Percentiles rank a stretch among this genome's conserved stretches.
phyloP scores from a whole-genome alignment of 768 basidiomycete species.

The Mycena vitilis region DNA sequence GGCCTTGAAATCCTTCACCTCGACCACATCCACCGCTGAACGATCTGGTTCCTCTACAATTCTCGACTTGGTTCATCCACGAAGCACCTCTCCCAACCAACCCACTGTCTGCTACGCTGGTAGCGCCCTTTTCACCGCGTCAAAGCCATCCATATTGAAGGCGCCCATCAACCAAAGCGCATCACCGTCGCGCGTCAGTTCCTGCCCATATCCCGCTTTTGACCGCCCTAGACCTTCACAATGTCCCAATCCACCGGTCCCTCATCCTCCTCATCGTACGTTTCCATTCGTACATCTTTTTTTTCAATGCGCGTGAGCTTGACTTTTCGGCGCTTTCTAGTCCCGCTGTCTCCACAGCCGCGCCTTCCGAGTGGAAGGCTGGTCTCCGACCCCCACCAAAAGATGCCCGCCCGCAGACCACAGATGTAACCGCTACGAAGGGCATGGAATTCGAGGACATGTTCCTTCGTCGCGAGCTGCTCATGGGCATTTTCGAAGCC shows the following conservation, averaged over 20 bases:
- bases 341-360: conserved; percentile 31
- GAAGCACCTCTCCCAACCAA: neutral
- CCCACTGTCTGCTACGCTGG: conserved; percentile 5
- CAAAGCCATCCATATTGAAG: conserved; percentile 9
- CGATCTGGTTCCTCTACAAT: conserved; percentile 7
- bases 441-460: conserved; percentile 97
- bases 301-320: conserved; percentile 5
- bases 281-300: neutral
- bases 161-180: conserved; percentile 26
- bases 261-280: conserved; percentile 29
- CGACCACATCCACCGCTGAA: conserved; percentile 19
- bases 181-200: conserved; percentile 29
- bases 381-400: conserved; percentile 88
- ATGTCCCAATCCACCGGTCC: conserved; percentile 31
- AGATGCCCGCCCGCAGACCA: conserved; percentile 94
- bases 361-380: conserved; percentile 64
- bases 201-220: conserved; percentile 3
- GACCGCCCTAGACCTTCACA: conserved; percentile 11
- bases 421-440: conserved; percentile 95
- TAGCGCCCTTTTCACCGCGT: conserved; percentile 20
- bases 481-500: conserved; percentile 99
- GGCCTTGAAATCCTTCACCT: conserved; percentile 21
- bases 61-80: conserved; percentile 7
- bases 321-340: conserved; percentile 17
- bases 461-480: conserved; percentile 90